Base-by-base conservation (phyloP, 805 yeast species). In the Saturnispora silvae region DNA sequence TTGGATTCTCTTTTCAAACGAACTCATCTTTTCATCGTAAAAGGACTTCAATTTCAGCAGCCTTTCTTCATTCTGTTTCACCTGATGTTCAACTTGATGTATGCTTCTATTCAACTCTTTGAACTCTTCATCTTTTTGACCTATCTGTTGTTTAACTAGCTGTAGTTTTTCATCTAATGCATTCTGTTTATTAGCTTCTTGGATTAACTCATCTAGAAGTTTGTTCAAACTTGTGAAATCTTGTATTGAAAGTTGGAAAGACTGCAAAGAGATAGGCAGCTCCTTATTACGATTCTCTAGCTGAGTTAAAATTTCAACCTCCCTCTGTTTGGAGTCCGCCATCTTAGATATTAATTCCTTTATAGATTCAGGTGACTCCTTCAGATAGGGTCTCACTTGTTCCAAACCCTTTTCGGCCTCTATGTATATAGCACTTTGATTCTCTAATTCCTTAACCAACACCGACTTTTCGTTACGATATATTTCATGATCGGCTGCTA, bases 381-480 rank as follows among this genome's bases (percentile, higher is more conserved):
- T 67, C 3, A 77, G 64, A 47, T 78, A 80, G 23, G 69, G 68
- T 40, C 70, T 67, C 37, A 82, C 59, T 43, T 70, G 72, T 25
- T 76, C 83, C 17, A 75, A 56, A 35, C 75, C 78, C 34, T 72
- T 70, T 37, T 67, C 70, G 2, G 74, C 53, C 40, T 78, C 84
- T 11, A 71, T 57, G 14, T 75, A 60, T 30, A 75, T 56, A 39
- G 71, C 75, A 40, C 71, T 74, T 38, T 70, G 68, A 42, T 75
- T 77, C 45, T 81, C 84, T 7, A 80, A 54, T 38, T 72, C 70
- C 33, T 70, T 70, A 14, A 77, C 64, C 37, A 80, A 53, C 28
- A 69, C 57, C n/a, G 63, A 58, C 52, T 82, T 83, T 34, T 76
- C 76, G 14, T 65, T 58, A 55, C 75, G 79, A 56, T 82, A 82